phyloP scores from a whole-genome alignment of 2,329 filamentous ascomycete genomes.

The Aurifilum marmelostoma region DNA sequence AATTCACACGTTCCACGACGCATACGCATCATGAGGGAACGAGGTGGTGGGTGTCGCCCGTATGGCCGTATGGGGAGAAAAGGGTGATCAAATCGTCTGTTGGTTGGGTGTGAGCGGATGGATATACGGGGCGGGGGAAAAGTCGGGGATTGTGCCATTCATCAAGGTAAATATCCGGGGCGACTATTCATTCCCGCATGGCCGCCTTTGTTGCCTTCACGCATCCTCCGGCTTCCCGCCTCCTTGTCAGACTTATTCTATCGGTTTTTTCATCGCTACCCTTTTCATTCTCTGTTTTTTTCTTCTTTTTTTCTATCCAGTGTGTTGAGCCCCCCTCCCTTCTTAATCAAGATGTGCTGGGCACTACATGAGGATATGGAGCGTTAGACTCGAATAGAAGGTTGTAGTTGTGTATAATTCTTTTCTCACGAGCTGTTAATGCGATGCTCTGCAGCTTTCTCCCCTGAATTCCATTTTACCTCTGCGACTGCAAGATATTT shows the following conservation, averaged over 20 bases:
- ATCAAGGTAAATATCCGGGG: neutral
- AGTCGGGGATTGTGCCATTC: neutral
- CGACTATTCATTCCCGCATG: neutral
- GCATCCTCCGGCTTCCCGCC: neutral
- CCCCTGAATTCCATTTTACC: too few relatives aligned
- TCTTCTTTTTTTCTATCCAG: neutral
- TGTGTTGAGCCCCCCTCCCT: neutral
- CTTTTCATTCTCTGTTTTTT: too few relatives aligned
- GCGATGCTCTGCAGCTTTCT: too few relatives aligned
- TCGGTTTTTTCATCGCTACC: neutral
- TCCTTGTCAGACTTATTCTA: neutral
- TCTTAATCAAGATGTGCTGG: neutral
- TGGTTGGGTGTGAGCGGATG: neutral
- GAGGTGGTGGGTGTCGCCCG: neutral
- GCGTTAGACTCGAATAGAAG: slow-evolving; percentile 9
- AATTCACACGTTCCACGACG: slow-evolving; percentile 9
- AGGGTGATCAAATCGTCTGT: neutral
- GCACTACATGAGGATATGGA: slow-evolving; percentile 5
- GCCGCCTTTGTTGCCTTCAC: neutral
- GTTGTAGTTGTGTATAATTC: neutral
- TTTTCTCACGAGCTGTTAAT: too few relatives aligned
- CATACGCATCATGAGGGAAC: slow-evolving; percentile 9
- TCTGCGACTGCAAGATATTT: too few relatives aligned
- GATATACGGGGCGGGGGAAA: neutral
- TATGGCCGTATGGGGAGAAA: neutral